These are phyloP conservation scores for Cupressus sempervirens DNA, from an alignment of 75 land plant genomes.

Conservation along the genomic window DNA sequence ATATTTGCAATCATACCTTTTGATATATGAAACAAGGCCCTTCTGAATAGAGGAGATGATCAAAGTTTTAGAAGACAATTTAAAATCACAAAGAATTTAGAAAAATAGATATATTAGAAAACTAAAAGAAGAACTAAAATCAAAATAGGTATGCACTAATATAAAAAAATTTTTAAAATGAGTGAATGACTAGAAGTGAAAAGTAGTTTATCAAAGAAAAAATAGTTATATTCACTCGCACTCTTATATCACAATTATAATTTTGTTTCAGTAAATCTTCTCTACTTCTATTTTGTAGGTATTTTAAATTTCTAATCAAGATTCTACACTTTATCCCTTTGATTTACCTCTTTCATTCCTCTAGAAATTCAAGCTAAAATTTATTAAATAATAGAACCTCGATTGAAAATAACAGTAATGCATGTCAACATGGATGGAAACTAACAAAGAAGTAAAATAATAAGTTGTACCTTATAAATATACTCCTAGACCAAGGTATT, in stretches of 20 bases:
- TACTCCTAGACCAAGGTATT: neutral
- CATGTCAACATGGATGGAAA: neutral
- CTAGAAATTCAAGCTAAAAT: neutral
- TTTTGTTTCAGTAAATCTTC: neutral
- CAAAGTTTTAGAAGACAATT: neutral
- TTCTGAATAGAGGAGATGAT: constrained; percentile 36
- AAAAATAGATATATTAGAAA: neutral
- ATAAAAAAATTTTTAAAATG: neutral
- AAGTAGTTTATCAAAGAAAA: neutral
- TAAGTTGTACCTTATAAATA: neutral
- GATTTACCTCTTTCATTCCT: neutral
- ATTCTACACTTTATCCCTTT: neutral
- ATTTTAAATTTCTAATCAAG: neutral
- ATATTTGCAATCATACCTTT: constrained; percentile 79
- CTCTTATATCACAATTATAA: neutral
- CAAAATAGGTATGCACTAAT: neutral
- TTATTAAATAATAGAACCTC: neutral
- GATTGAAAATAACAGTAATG: neutral
- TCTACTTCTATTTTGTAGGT: neutral
- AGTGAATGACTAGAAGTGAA: neutral
- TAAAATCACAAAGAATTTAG: neutral
- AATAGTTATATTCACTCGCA: too few species aligned
- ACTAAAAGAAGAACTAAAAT: neutral
- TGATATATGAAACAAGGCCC: constrained; percentile 79
- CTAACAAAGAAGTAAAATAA: neutral